Evolutionary conservation across 1,284 basidiomycete species (phyloP), one percentile per base, ranked within the genome.

Genomic region (Apiotrichum gracile): DNA sequence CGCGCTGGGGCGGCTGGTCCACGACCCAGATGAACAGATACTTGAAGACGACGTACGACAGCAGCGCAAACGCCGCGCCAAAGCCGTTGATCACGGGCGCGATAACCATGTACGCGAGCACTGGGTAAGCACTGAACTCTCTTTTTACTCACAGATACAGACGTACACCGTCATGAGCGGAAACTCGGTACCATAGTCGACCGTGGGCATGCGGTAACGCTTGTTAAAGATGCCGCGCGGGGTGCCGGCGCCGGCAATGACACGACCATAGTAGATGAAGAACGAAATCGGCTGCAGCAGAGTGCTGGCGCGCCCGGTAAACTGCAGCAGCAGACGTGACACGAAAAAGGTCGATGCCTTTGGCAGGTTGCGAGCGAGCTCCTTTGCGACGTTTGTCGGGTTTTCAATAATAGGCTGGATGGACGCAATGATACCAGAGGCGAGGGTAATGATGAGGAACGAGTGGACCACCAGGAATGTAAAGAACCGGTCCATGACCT

Each of bases 41-140:
- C 76, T 96, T 97, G 80, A 87, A 93, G 31, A 91, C 76, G 57
- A 84, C 76, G 74, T 87, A 96, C 73, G 91, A 88, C 38, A 87
- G 74, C 72, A 87, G 83, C 79, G 97, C 97, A 3, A 88, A 85
- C 41, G 81, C 79, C 52, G 83, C 82, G 2, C 89, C 85, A 45
- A 98, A 85, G 14, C 93, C 93, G 67, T 91, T 94, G 76, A 97
- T 88, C 67, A 99, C 82, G 0, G 94, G 94, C 2, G 91, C 86
- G 62, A 98, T 94, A 69, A 96, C 82, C 47, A 85, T 86, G 77
- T 97, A 97, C 5, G 83, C 84, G 59, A 84, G 78, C 47, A 78
- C 79, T 67, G 80, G 1, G 37, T 38, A 38, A 38, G 37, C 37
- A 7, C 7, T 10, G 19, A 5, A 7, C 7, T 21, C 1, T 2